Conservation (phyloP, 1,284 basidiomycete species). For the Omphalotus olearius region DNA sequence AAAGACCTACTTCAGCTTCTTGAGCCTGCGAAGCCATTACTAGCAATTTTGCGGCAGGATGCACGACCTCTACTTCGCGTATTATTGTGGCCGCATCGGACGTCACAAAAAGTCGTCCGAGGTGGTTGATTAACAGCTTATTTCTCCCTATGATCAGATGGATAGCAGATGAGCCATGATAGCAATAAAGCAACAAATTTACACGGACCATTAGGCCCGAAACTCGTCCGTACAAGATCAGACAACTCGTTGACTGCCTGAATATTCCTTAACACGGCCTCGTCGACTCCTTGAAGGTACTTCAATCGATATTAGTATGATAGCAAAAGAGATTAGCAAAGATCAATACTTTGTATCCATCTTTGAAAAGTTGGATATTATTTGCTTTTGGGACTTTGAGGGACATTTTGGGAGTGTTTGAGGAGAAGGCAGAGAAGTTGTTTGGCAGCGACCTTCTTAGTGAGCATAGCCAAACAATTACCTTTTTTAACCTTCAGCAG, state of each 20-base stretch:
- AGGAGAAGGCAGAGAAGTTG: not conserved
- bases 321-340: constrained; percentile 9
- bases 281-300: constrained; percentile 89
- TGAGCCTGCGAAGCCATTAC: constrained; percentile 98
- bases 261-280: constrained; percentile 93
- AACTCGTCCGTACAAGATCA: constrained; percentile 93
- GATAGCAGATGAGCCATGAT: constrained; percentile 8
- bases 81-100: constrained; percentile 99
- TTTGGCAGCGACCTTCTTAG: not conserved
- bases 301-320: constrained; percentile 26
- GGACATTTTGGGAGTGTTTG: constrained; percentile 38
- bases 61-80: constrained; percentile 96
- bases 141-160: constrained; percentile 64
- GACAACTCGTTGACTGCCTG: constrained; percentile 93
- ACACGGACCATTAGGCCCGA: constrained; percentile 87
- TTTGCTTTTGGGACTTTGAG: constrained; percentile 92
- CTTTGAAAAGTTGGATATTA: constrained; percentile 91
- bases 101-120: constrained; percentile 94
- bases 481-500: not conserved
- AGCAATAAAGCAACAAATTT: constrained; percentile 4
- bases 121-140: constrained; percentile 95
- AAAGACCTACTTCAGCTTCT: constrained; percentile 75
- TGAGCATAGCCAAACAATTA: not conserved
- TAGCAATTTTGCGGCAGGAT: constrained; percentile 95
- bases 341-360: constrained; percentile 77